A percentile compares a stretch with the other conserved stretches of the same genome.
Evolutionary conservation across 768 basidiomycete species (phyloP).

Genomic region (Ramaria sp.): DNA sequence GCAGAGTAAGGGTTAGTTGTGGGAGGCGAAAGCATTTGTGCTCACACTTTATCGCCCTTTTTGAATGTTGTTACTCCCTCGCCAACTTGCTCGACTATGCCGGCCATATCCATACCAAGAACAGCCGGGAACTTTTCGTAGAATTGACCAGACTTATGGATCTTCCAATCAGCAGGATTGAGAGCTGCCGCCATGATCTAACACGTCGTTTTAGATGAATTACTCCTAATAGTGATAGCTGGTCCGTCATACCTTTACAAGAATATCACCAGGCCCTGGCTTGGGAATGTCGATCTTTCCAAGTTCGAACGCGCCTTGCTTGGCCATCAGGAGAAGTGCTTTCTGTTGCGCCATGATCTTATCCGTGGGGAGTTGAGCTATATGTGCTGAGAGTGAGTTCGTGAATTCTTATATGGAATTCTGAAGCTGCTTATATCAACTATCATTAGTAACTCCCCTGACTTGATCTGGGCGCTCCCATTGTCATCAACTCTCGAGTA

Average conservation of each 20-base stretch:
- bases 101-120: background rate
- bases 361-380: too few species aligned
- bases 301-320: slow-evolving; percentile 2
- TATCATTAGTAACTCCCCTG: too few species aligned
- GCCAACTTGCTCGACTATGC: background rate
- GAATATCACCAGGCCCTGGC: too few species aligned
- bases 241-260: background rate
- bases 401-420: too few species aligned
- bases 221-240: background rate
- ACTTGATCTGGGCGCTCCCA: too few species aligned
- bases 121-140: background rate
- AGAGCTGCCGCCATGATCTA: slow-evolving; percentile 43
- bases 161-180: background rate
- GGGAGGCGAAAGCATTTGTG: background rate
- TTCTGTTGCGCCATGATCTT: slow-evolving; percentile 1
- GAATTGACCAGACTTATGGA: background rate
- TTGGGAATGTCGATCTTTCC: too few species aligned
- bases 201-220: background rate
- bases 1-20: background rate
- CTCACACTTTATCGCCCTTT: too few species aligned
- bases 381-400: too few species aligned
- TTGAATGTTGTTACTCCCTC: background rate
- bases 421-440: too few species aligned
- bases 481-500: too few species aligned
- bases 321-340: background rate